These are phyloP conservation scores for Globisporangium polare DNA, from an alignment of 352 stramenopile species.

Conservation along the genomic window DNA sequence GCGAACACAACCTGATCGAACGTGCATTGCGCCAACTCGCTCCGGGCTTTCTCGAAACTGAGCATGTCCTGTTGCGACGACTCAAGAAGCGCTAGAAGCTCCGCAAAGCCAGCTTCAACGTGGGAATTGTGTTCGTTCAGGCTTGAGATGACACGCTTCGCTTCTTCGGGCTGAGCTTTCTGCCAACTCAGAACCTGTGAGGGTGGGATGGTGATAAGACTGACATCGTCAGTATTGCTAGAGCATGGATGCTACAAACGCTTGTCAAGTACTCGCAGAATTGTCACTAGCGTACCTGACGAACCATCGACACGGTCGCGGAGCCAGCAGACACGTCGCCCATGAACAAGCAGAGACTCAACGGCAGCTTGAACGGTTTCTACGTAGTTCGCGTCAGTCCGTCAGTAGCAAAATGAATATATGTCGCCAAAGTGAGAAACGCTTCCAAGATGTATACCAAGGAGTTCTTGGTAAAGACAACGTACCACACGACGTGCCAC, in stretches of 20 bases:
- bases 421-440: neutral
- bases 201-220: neutral
- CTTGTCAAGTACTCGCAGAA: too few species aligned
- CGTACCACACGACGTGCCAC: conserved; percentile 44
- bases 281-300: conserved; percentile 70
- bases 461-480: neutral
- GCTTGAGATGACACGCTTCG: conserved; percentile 25
- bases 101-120: conserved; percentile 25
- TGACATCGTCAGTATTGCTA: neutral
- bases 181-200: conserved; percentile 31
- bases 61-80: neutral
- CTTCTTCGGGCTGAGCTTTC: conserved; percentile 27
- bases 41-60: neutral
- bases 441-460: neutral
- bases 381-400: conserved; percentile 15
- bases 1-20: conserved; percentile 23
- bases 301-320: conserved; percentile 82
- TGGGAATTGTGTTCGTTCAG: conserved; percentile 33
- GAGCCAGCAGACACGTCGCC: conserved; percentile 95
- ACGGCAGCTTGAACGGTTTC: conserved; percentile 60
- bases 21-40: conserved; percentile 7
- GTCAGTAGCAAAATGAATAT: neutral
- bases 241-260: neutral
- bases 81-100: conserved; percentile 13
- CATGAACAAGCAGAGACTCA: conserved; percentile 89